Evolutionary conservation across 1,139 yeast species (phyloP), one percentile per base, ranked within the genome.

Genomic region (Taiozyma sp.): DNA sequence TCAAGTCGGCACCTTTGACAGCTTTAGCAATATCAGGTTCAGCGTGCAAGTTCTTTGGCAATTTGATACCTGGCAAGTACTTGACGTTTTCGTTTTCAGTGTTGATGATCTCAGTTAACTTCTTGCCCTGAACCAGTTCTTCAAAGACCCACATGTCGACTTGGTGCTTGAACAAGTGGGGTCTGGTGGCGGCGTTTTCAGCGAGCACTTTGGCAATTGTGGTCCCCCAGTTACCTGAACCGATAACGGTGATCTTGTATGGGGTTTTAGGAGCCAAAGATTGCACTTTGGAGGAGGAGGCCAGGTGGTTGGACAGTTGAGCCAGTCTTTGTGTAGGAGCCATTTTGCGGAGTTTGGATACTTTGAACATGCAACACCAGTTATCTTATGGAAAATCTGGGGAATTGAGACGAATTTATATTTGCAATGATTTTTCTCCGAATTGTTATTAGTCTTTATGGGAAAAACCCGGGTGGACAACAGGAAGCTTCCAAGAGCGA

Each of bases 131-230:
- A 53, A 82, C 68, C 55, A 76, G 67, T 70, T 88, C 96, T 70
- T 89, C 89, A 63, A 76, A 85, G 29, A 88, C 96, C 96, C 96
- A 88, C 96, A 88, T 88, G 60, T 81, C 80, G 47, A 89, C 96
- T 52, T 77, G 73, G 51, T 72, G 70, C 53, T 80, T 75, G 65
- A 88, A 88, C 56, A 85, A 69, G 40, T 78, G 73, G 35, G 88
- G 81, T 70, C 85, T 78, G 56, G 76, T 82, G 42, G 74, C 76
- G 46, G 88, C 72, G 67, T 88, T 88, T 70, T 89, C 96, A 45
- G 95, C 88, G 28, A 88, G 81, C 48, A 88, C 83, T 69, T 88
- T 88, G 57, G 96, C 95, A 49, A 88, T 88, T 11, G 96, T 89
- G 21, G 95, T 86, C 53, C 96, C 96, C 95, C 88, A 83, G 63